These are phyloP conservation scores for Wolfiporia cocos DNA, from an alignment of 1,284 basidiomycete species.

Conservation along the genomic window DNA sequence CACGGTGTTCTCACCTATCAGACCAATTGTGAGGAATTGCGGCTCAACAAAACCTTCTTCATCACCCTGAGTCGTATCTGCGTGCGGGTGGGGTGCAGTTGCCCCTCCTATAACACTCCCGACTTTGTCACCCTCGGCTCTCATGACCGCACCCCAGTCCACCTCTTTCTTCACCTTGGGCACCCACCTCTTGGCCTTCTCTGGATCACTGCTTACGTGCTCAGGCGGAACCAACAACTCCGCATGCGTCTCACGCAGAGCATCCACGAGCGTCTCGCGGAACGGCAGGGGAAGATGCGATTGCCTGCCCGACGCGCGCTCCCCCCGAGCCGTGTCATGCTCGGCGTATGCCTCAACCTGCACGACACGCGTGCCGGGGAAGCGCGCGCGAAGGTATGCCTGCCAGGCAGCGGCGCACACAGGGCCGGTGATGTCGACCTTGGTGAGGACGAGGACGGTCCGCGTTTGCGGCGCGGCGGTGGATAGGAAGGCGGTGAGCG, in stretches of 20 bases:
- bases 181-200: conserved; percentile 58
- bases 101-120: conserved; percentile 37
- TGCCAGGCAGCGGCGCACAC: conserved; percentile 58
- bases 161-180: conserved; percentile 58
- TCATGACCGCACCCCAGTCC: conserved; percentile 65
- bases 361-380: conserved; percentile 57
- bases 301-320: conserved; percentile 31
- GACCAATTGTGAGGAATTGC: conserved; percentile 72
- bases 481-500: conserved; percentile 45
- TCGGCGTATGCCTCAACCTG: conserved; percentile 69
- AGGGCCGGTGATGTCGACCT: conserved; percentile 56
- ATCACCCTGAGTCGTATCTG: conserved; percentile 14
- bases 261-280: conserved; percentile 55
- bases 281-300: conserved; percentile 63
- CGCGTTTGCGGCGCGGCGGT: conserved; percentile 35
- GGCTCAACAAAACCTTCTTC: conserved; percentile 33
- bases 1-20: conserved; percentile 54
- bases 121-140: conserved; percentile 37
- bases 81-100: conserved; percentile 25
- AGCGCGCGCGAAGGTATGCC: conserved; percentile 49
- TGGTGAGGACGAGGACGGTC: conserved; percentile 80
- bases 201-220: conserved; percentile 43
- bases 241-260: conserved; percentile 62
- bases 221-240: conserved; percentile 69
- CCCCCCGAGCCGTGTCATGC: conserved; percentile 37